Percentiles rank a stretch among this genome's conserved stretches.
phyloP scores from a whole-genome alignment of 768 basidiomycete species.

The Lactifluus piperatus region DNA sequence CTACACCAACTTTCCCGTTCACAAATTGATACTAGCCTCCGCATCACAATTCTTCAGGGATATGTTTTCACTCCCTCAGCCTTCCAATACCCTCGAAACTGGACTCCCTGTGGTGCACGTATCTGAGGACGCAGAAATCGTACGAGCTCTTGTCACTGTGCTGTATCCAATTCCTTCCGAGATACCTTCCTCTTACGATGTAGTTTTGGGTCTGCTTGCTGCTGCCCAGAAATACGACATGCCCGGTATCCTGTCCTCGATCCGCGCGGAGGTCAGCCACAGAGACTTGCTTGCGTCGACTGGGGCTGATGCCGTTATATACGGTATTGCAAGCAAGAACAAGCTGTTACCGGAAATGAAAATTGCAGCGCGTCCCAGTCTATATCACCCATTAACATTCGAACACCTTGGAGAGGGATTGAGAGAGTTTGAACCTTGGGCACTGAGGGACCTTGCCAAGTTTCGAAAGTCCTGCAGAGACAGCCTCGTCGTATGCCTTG shows the following conservation, averaged over 20 bases:
- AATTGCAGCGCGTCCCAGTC: not conserved
- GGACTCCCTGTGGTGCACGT: not conserved
- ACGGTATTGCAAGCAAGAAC: not conserved
- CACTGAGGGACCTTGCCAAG: not conserved
- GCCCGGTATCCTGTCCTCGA: not conserved
- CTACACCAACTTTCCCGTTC: constrained; percentile 21
- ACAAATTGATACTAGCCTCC: constrained; percentile 26
- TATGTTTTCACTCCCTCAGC: constrained; percentile 23
- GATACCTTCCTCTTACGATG: not conserved
- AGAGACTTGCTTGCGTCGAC: not conserved
- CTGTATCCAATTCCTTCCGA: not conserved
- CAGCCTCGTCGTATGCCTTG: not conserved
- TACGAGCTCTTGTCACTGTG: not conserved
- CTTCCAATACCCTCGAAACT: not conserved
- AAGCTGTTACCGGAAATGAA: not conserved
- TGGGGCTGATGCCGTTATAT: not conserved
- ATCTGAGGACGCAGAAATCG: not conserved
- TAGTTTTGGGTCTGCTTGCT: not conserved
- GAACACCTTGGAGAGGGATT: not conserved
- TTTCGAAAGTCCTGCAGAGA: not conserved
- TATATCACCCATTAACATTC: not conserved
- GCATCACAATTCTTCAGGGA: constrained; percentile 27
- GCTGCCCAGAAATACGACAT: constrained; percentile 1
- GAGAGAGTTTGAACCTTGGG: not conserved
- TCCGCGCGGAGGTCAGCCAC: not conserved